Evolutionary conservation across 2,329 filamentous ascomycete genomes (phyloP).

Genomic region (Blastomyces silverae): DNA sequence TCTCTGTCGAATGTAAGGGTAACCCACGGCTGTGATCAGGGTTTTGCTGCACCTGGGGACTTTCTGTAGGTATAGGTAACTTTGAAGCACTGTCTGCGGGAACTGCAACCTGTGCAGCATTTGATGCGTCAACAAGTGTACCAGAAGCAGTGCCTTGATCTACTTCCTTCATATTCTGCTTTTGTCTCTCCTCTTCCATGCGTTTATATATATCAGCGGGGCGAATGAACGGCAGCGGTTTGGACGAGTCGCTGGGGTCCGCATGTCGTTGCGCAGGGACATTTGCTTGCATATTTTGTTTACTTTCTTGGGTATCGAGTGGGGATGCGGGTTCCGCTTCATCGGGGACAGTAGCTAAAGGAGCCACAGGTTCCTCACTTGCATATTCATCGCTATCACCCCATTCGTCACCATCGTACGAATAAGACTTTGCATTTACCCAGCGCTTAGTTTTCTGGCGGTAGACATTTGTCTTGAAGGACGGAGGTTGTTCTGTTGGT

Average conservation of each 20-base stretch:
- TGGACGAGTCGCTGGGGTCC: constrained; percentile 35
- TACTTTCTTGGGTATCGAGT: constrained; percentile 16
- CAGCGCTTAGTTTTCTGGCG: constrained; percentile 89
- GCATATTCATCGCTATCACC: constrained; percentile 61
- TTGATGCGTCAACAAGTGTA: no score
- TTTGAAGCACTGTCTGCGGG: not conserved
- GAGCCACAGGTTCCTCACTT: constrained; percentile 53
- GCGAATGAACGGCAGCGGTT: constrained; percentile 58
- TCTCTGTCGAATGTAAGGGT: not conserved
- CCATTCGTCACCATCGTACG: constrained; percentile 93
- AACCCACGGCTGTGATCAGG: not conserved
- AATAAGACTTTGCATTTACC: constrained; percentile 79
- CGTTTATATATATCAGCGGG: constrained; percentile 73
- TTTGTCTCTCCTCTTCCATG: constrained; percentile 58
- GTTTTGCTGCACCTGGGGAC: not conserved
- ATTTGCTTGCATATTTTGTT: constrained; percentile 24
- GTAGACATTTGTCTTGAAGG: constrained; percentile 79
- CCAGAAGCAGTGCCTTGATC: not conserved
- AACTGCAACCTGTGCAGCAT: not conserved
- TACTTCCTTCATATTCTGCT: constrained; percentile 51
- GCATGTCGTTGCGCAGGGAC: constrained; percentile 24
- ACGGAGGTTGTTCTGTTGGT: constrained; percentile 41
- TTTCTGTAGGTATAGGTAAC: not conserved
- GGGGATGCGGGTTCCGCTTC: constrained; percentile 20
- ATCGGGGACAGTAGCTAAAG: constrained; percentile 29